Base-by-base conservation (phyloP, 2,329 filamentous ascomycete species). In the Aureobasidium musti region DNA sequence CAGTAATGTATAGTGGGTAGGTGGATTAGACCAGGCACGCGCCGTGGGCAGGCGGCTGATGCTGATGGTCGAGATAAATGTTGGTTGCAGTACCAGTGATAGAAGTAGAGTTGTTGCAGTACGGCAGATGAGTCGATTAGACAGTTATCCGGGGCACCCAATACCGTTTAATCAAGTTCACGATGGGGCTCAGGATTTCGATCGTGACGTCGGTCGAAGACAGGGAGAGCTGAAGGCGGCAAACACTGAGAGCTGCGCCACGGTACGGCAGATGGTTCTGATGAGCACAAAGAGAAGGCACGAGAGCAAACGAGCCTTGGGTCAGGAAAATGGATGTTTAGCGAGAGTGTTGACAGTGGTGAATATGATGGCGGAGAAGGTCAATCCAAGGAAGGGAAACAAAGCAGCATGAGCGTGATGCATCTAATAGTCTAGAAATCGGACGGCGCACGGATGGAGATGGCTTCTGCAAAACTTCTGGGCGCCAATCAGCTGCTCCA, bases 121-220 rank as follows among this genome's bases (percentile, higher is more conserved):
- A 63, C 33, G 6, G n/a, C 47, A 49, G 45, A 26, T 37, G 57
- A 35, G 28, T 5, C 6, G 10, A 49, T 10, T 30, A 52, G 13
- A 50, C 21, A 23, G n/a, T 21, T 50, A 23, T 63, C 45, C 45
- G 33, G 45, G 45, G 45, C 59, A 63, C 28, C 21, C 59, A 50
- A 37, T 17, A 61, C 30, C 45, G 41, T 39, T 59, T 59, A 30
- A 63, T 35, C 45, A 41, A 21, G 28, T 41, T 50, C 30, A 39
- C 17, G 54, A 50, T 50, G 41, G 21, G 10, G 39, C 17, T 50
- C 33, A 28, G 30, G n/a, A 23, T 28, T 43, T 30, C 23, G 43
- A 54, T 64, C 7, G 47, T 64, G 61, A 64, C 47, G 61, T 64
- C 61, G 61, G 26, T 64, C 37, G 49, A 63, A 63, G 59, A 54